Base-by-base conservation (phyloP, 306 rosid species). In the Fragaria vesca region DNA sequence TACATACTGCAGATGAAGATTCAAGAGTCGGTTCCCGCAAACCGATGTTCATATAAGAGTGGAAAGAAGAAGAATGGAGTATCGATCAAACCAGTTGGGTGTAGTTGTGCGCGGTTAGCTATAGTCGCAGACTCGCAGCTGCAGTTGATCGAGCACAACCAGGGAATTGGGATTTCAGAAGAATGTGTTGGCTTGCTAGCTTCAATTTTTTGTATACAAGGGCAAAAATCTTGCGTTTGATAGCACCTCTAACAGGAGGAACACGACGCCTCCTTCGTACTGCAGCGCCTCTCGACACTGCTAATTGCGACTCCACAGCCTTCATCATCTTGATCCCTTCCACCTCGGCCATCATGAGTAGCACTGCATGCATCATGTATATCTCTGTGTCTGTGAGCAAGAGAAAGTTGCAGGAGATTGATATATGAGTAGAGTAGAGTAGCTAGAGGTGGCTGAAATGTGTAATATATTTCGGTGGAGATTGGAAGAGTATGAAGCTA, bases 191-290 rank as follows among this genome's bases (percentile, higher is more conserved):
- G 82, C 30, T 50, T 63, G 77, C 69, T 20, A 42, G 43, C 87
- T 80, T 88, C 13, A 85, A 45, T 34, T 55, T 84, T 66, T 67
- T 74, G 79, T 12, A 74, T 46, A 83, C 7, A 26, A 74, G 76
- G 28, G 45, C 12, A 75, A 88, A 76, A 30, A 88, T 83, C 79
- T 63, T 87, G 79, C 87, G 83, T 74, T 85, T 85, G 82, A 85
- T 81, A 55, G 82, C 73, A 77, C 91, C 87, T 58, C 88, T 75
- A 57, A 8, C 74, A 0, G 82, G 87, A 75, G 77, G 79, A 68
- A 70, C 65, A 24, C 76, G 74, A 43, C 21, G 21, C 70, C 42
- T 72, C 34, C 40, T 28, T 50, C 55, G 30, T n/a, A 30, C 20
- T 32, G 42, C 10, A 16, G 71, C 78, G 50, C 32, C 26, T 46